phyloP scores from a whole-genome alignment of 2,329 filamentous ascomycete genomes.

The Leptographium galeiforme region DNA sequence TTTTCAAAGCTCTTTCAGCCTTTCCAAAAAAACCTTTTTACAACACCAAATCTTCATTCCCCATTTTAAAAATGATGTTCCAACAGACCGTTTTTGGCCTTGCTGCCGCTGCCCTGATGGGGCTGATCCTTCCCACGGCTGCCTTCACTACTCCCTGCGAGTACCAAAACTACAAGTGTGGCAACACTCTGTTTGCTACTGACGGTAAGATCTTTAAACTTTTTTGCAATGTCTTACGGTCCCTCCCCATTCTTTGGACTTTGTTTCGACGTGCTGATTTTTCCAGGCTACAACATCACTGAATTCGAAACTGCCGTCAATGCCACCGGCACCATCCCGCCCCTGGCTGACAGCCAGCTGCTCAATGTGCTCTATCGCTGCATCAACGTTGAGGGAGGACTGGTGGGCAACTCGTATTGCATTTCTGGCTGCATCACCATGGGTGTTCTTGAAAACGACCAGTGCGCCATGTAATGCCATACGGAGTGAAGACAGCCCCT shows the following conservation, averaged over 20 bases:
- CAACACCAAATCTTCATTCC: not conserved
- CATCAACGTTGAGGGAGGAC: slow-evolving; percentile 4
- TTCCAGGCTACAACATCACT: slow-evolving; percentile 7
- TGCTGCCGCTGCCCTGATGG: not conserved
- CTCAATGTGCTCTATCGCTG: slow-evolving; percentile 9
- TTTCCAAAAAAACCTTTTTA: not conserved
- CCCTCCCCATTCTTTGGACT: not conserved
- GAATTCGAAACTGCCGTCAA: slow-evolving; percentile 9
- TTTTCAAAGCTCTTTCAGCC: not conserved
- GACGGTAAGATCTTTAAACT: not conserved
- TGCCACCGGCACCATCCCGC: slow-evolving; percentile 6
- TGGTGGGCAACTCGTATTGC: slow-evolving; percentile 11
- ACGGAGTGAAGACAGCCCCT: not conserved
- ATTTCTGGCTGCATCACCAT: slow-evolving; percentile 10
- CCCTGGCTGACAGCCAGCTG: slow-evolving; percentile 7
- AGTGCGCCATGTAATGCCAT: slow-evolving; percentile 7
- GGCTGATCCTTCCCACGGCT: not conserved
- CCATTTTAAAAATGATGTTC: not conserved
- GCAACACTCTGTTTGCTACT: not conserved
- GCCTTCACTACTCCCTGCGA: not conserved
- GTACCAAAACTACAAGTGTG: not conserved
- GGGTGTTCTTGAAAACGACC: slow-evolving; percentile 4
- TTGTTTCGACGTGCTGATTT: not conserved
- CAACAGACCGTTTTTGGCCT: not conserved
- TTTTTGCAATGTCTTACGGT: not conserved